Evolutionary conservation across 192 early-diverging fungal genomes (phyloP), one percentile per base, ranked within the genome.

Genomic region (Phlyctochytrium arcticum): DNA sequence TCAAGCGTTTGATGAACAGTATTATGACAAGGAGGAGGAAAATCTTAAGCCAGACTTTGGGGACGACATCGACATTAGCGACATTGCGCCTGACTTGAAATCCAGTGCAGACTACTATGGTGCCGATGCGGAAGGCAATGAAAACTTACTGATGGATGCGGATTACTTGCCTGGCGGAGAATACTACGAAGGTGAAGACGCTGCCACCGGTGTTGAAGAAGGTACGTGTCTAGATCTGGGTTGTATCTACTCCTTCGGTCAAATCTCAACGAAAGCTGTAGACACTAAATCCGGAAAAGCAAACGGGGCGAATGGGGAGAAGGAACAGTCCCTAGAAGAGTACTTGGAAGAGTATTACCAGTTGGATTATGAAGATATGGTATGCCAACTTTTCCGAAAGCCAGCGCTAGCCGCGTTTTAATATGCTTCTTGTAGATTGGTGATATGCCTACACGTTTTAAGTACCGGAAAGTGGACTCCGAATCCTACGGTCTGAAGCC

Each of bases 331-430:
- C 48, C 79, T 81, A 64, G 80, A 80, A 24, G 69, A 87, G 17
- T 90, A 92, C 71, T 66, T 98, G 75, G 92, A 95, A 54, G 90
- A 98, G 60, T 89, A 89, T 77, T 92, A 95, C 71, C 84, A 91
- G 61, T 82, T 96, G 7, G 90, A 93, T 66, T 93, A 92, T 69
- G 92, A 98, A 67, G 93, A 98, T 68, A 85, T 95, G 73, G 86
- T 88, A 65, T 55, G 61, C 8, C 30, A 29, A 2, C 21, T 23
- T 60, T n/a, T 42, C 39, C n/a, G 39, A 42, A 9, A 9, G n/a
- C 39, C n/a, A 42, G n/a, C 39, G 39, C 9, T n/a, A n/a, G n/a
- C n/a, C n/a, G n/a, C n/a, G n/a, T n/a, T n/a, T n/a, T n/a, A n/a
- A n/a, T n/a, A n/a, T 47, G 6, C 34, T 50, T 7, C 30, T n/a